These are phyloP conservation scores for Vachellia pachyceras DNA, from an alignment of 306 rosid genomes.

Conservation along the genomic window DNA sequence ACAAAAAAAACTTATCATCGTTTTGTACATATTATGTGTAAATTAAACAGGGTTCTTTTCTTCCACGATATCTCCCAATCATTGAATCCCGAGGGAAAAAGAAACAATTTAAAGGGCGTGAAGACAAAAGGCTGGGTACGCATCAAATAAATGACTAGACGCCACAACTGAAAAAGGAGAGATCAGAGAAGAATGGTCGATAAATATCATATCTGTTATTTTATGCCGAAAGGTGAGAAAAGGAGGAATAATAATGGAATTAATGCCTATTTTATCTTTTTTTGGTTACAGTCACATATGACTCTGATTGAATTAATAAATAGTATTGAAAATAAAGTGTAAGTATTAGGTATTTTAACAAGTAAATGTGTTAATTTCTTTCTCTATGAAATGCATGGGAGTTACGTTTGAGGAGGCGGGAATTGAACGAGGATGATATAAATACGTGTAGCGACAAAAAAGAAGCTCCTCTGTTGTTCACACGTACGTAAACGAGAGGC, in stretches of 20 bases:
- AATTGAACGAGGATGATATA: too few relatives aligned
- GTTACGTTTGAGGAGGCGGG: too few relatives aligned
- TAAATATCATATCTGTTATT: neutral
- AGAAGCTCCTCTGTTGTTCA: too few relatives aligned
- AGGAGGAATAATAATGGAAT: neutral
- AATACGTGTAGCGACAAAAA: too few relatives aligned
- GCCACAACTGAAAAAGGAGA: neutral
- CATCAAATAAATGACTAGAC: slow-evolving; percentile 11
- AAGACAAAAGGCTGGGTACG: neutral
- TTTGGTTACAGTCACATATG: neutral
- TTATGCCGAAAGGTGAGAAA: neutral
- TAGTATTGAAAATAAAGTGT: neutral
- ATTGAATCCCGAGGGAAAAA: slow-evolving; percentile 35
- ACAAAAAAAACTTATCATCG: neutral
- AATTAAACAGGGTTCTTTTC: neutral
- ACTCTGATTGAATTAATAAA: neutral
- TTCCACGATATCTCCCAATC: slow-evolving; percentile 45
- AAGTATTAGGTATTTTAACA: neutral
- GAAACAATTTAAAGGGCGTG: neutral
- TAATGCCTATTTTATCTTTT: neutral
- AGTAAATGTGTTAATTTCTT: too few relatives aligned
- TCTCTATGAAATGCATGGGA: too few relatives aligned
- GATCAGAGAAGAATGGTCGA: too few relatives aligned
- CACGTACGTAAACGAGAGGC: too few relatives aligned
- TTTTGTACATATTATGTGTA: neutral